Evolutionary conservation across 805 yeast genomes (phyloP).

Genomic region (Candida multigemmis): DNA sequence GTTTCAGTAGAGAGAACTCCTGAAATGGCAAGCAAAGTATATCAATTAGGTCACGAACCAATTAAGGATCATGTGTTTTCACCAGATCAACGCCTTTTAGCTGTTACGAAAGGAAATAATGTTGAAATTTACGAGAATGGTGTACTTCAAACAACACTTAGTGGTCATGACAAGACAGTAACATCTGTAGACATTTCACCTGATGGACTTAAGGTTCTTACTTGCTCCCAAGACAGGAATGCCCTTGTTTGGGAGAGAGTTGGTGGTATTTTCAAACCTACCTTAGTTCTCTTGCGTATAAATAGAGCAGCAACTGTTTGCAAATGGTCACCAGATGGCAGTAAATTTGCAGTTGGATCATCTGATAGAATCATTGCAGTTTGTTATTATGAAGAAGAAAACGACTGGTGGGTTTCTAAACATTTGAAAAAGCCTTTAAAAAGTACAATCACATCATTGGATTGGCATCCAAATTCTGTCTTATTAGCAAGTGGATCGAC

Average conservation of each 20-base stretch:
- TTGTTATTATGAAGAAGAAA: constrained; percentile 91
- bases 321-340: constrained; percentile 92
- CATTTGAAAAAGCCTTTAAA: constrained; percentile 93
- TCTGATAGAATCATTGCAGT: constrained; percentile 92
- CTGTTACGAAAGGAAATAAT: constrained; percentile 70
- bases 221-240: constrained; percentile 96
- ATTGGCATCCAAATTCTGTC: constrained; percentile 93
- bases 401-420: constrained; percentile 99
- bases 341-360: constrained; percentile 94
- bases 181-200: constrained; percentile 89
- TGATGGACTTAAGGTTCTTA: constrained; percentile 77
- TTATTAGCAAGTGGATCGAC: constrained; percentile 86
- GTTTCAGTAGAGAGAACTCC: constrained; percentile 9
- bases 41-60: constrained; percentile 72
- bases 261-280: constrained; percentile 61
- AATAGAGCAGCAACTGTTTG: constrained; percentile 93
- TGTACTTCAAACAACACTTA: constrained; percentile 52
- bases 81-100: constrained; percentile 52
- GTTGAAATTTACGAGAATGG: constrained; percentile 67
- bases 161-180: constrained; percentile 87
- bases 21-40: constrained; percentile 25
- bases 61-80: constrained; percentile 90
- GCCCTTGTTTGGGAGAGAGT: constrained; percentile 91
- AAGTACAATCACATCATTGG: constrained; percentile 72
- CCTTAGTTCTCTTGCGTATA: constrained; percentile 85